A percentile compares a stretch with the other conserved stretches of the same genome.
Evolutionary conservation across 1,139 yeast species (phyloP).

Genomic region (Suhomyces atakaporum): DNA sequence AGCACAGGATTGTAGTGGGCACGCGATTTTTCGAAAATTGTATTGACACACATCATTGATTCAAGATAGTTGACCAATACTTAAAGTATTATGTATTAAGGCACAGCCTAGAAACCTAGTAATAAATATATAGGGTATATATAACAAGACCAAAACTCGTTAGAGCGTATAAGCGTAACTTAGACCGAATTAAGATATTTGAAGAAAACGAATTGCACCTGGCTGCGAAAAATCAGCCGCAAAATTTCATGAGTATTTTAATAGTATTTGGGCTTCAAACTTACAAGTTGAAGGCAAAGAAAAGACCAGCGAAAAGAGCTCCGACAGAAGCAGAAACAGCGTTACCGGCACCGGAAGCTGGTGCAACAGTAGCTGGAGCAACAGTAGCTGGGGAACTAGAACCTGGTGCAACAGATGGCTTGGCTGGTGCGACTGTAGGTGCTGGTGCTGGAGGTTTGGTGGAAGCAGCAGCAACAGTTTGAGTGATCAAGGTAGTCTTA

Average conservation of each 20-base stretch:
- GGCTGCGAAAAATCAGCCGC: constrained; percentile 8
- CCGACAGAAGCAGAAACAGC: constrained; percentile 22
- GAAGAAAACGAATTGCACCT: constrained; percentile 4
- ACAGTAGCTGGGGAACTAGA: constrained; percentile 12
- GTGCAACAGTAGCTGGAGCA: constrained; percentile 11
- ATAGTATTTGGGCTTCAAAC: constrained; percentile 4
- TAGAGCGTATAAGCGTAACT: not conserved
- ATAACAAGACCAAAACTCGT: constrained; percentile 4
- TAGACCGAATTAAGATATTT: constrained; percentile 4
- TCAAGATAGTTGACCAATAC: constrained; percentile 2
- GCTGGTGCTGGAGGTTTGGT: constrained; percentile 10
- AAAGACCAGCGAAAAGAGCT: constrained; percentile 24
- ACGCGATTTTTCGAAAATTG: not conserved
- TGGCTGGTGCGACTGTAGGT: no score
- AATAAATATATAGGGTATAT: constrained; percentile 6
- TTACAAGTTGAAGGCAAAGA: constrained; percentile 17
- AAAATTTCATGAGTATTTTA: constrained; percentile 1
- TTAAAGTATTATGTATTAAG: constrained; percentile 7
- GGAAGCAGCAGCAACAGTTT: constrained; percentile 7
- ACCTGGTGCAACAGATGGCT: constrained; percentile 5
- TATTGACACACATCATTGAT: not conserved
- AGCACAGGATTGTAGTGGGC: no score
- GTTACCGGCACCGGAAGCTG: constrained; percentile 19
- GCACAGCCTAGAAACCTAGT: constrained; percentile 6
- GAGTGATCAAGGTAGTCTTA: constrained; percentile 5